These are phyloP conservation scores for Bertia moriformis DNA, from an alignment of 2,329 filamentous ascomycete genomes.

Conservation along the genomic window DNA sequence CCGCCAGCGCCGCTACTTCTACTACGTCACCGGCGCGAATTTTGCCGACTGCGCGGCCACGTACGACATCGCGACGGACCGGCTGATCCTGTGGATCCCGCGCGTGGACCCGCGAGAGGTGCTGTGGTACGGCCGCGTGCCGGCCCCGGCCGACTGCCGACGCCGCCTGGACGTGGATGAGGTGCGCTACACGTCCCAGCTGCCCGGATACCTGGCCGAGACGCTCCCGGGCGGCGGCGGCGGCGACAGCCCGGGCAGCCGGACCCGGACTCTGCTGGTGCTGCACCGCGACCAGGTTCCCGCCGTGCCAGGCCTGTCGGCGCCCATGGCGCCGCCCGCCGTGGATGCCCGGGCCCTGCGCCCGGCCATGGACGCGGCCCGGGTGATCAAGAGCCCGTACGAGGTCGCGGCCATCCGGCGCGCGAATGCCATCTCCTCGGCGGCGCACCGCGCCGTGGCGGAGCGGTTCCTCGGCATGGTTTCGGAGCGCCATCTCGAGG, in stretches of 20 bases:
- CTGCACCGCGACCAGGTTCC: constrained; percentile 24
- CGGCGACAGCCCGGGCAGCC: constrained; percentile 7
- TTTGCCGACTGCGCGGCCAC: constrained; percentile 39
- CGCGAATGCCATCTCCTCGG: constrained; percentile 66
- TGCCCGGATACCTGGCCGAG: constrained; percentile 33
- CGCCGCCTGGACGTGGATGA: constrained; percentile 54
- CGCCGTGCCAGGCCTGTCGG: constrained; percentile 4
- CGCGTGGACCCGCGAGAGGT: constrained; percentile 44
- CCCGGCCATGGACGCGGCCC: constrained; percentile 63
- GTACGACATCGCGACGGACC: constrained; percentile 42
- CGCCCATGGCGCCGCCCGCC: constrained; percentile 5
- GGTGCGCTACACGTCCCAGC: constrained; percentile 39
- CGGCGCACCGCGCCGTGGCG: constrained; percentile 63
- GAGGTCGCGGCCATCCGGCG: constrained; percentile 70
- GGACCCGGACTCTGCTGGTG: constrained; percentile 26
- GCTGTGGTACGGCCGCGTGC: constrained; percentile 50
- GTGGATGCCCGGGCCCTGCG: constrained; percentile 40
- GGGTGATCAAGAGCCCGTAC: constrained; percentile 73
- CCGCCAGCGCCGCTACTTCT: constrained; percentile 46
- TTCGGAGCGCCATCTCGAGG: constrained; percentile 76
- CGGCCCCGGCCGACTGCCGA: constrained; percentile 44
- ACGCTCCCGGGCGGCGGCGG: constrained; percentile 26
- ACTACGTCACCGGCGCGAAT: constrained; percentile 38
- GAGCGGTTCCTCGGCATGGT: constrained; percentile 42
- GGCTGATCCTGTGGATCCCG: constrained; percentile 60